These are phyloP conservation scores for Ganoderma multipileum DNA, from an alignment of 1,284 basidiomycete species.

Conservation along the genomic window DNA sequence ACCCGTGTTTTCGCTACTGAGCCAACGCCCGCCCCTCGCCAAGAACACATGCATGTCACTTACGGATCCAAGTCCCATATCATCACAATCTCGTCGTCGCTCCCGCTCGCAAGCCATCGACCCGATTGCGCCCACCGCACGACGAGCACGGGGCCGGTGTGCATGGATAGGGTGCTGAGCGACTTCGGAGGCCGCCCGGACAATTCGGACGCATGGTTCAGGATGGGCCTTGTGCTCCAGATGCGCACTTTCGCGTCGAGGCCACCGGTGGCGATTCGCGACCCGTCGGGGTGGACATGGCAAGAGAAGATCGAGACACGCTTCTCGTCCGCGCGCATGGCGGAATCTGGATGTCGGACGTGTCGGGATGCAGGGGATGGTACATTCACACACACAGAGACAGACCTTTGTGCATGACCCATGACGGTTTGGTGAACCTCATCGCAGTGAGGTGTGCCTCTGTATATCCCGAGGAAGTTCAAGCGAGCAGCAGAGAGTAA, in stretches of 20 bases:
- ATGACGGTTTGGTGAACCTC: constrained; percentile 80
- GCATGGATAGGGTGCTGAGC: constrained; percentile 91
- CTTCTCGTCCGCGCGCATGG: constrained; percentile 52
- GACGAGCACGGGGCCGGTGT: constrained; percentile 92
- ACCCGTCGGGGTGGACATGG: constrained; percentile 95
- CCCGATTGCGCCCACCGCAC: constrained; percentile 98
- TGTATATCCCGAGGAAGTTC: background rate
- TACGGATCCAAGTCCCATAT: constrained; percentile 98
- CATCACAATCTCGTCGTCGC: constrained; percentile 95
- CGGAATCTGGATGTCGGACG: constrained; percentile 28
- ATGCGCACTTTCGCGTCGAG: constrained; percentile 96
- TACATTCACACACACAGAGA: background rate
- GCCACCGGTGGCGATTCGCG: constrained; percentile 94
- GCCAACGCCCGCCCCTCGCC: background rate
- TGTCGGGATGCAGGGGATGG: background rate
- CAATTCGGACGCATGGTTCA: constrained; percentile 76
- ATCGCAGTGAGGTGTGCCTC: constrained; percentile 42
- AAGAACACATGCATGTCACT: constrained; percentile 42
- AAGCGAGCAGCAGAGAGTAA: background rate
- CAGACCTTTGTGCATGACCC: constrained; percentile 74
- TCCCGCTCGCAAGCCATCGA: constrained; percentile 93
- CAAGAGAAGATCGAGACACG: constrained; percentile 91
- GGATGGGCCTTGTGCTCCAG: constrained; percentile 95
- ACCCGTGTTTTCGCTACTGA: constrained; percentile 1
- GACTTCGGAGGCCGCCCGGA: constrained; percentile 84